Percentiles rank a stretch among this genome's conserved stretches.
phyloP scores from a whole-genome alignment of 345 rosid genomes.

The Leavenworthia alabamica region DNA sequence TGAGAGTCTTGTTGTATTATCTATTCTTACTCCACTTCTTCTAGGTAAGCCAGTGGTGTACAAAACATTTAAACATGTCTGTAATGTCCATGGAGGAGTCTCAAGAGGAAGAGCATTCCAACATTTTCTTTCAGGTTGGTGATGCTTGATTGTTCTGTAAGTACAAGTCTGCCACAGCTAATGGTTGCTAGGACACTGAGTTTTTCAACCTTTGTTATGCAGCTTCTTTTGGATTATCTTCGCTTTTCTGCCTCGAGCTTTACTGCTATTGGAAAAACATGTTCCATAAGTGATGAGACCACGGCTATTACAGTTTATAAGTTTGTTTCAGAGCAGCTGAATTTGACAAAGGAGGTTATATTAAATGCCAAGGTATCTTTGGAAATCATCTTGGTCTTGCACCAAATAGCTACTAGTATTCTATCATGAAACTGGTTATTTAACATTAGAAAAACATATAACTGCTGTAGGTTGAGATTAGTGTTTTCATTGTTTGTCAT shows the following conservation, averaged over 20 bases:
- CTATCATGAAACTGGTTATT: background rate
- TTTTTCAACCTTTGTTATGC: slow-evolving; percentile 31
- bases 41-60: slow-evolving; percentile 78
- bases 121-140: slow-evolving; percentile 56
- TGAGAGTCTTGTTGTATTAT: background rate
- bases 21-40: background rate
- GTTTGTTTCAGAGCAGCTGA: slow-evolving; percentile 54
- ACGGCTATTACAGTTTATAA: slow-evolving; percentile 42
- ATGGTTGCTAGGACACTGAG: background rate
- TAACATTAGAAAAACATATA: background rate
- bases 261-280: slow-evolving; percentile 44
- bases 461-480: slow-evolving; percentile 1
- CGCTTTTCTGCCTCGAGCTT: slow-evolving; percentile 50
- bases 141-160: background rate
- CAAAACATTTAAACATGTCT: slow-evolving; percentile 84
- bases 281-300: slow-evolving; percentile 29
- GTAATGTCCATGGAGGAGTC: slow-evolving; percentile 68
- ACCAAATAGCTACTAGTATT: background rate
- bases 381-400: background rate
- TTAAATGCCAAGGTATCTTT: slow-evolving; percentile 54
- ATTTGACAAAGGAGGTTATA: slow-evolving; percentile 47
- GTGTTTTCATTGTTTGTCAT: slow-evolving; percentile 3
- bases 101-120: slow-evolving; percentile 80
- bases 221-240: slow-evolving; percentile 70
- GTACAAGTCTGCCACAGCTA: background rate